Percentiles rank a stretch among this genome's conserved stretches.
Conservation (phyloP, 768 basidiomycete species). For the Termitomyces sp. region DNA sequence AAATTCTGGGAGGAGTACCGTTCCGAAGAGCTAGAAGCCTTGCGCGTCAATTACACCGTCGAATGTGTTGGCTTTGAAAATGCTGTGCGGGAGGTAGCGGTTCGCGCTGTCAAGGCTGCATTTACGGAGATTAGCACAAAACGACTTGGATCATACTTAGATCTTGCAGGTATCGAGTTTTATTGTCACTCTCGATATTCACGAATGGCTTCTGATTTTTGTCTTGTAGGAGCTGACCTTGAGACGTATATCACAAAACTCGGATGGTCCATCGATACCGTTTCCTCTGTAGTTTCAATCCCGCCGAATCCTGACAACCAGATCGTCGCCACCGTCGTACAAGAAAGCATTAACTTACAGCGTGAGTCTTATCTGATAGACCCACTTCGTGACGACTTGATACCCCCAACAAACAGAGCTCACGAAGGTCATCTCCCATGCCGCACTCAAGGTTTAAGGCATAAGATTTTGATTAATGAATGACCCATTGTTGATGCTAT, state of each 20-base stretch:
- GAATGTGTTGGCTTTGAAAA: slow-evolving; percentile 82
- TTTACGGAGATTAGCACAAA: slow-evolving; percentile 69
- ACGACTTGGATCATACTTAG: slow-evolving; percentile 66
- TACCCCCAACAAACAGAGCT: slow-evolving; percentile 42
- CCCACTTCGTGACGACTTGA: slow-evolving; percentile 1
- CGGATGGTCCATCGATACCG: slow-evolving; percentile 58
- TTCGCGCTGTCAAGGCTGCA: slow-evolving; percentile 71
- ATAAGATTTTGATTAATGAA: slow-evolving; percentile 23
- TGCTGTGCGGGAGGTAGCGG: slow-evolving; percentile 70
- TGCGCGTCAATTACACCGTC: slow-evolving; percentile 83
- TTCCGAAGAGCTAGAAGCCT: slow-evolving; percentile 60
- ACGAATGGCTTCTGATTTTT: neutral
- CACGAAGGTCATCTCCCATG: slow-evolving; percentile 70
- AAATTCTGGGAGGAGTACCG: slow-evolving; percentile 77
- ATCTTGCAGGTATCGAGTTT: slow-evolving; percentile 46
- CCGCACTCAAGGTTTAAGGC: slow-evolving; percentile 51
- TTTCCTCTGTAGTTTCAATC: slow-evolving; percentile 53
- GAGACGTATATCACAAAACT: slow-evolving; percentile 54
- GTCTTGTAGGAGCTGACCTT: slow-evolving; percentile 45
- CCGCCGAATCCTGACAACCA: slow-evolving; percentile 87
- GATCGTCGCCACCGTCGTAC: slow-evolving; percentile 78
- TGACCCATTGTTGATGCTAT: neutral
- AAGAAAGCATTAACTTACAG: slow-evolving; percentile 75
- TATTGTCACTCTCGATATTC: neutral
- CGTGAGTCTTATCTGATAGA: slow-evolving; percentile 43